Conservation (phyloP, 352 stramenopile species). For the Globisporangium apiculatum region DNA sequence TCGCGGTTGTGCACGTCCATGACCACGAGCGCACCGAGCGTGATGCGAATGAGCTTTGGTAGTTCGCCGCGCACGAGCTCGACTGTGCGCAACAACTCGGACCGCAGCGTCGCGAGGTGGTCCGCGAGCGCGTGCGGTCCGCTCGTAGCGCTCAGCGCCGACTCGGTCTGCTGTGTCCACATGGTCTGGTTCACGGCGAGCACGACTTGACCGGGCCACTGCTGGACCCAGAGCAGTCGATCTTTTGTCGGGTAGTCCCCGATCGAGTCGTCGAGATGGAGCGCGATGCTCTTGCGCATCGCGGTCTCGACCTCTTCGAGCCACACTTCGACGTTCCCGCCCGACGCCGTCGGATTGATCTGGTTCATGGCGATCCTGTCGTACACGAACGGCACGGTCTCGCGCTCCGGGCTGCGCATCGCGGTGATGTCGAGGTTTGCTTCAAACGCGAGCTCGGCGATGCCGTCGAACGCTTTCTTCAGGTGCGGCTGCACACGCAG, state of each 20-base stretch:
- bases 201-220: slow-evolving; percentile 92
- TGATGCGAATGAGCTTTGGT: slow-evolving; percentile 89
- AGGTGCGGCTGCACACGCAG: slow-evolving; percentile 92
- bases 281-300: slow-evolving; percentile 80
- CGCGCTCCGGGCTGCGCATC: slow-evolving; percentile 81
- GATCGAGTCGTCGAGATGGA: slow-evolving; percentile 80
- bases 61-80: slow-evolving; percentile 90
- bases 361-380: slow-evolving; percentile 77
- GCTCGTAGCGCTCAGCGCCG: slow-evolving; percentile 29
- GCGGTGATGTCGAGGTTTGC: slow-evolving; percentile 89
- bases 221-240: slow-evolving; percentile 86
- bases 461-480: slow-evolving; percentile 94
- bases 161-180: slow-evolving; percentile 87
- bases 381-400: slow-evolving; percentile 89
- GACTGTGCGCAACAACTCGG: slow-evolving; percentile 86
- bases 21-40: slow-evolving; percentile 89
- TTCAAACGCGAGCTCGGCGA: slow-evolving; percentile 90
- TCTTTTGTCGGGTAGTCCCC: slow-evolving; percentile 83
- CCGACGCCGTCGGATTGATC: slow-evolving; percentile 92
- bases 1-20: slow-evolving; percentile 95
- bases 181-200: slow-evolving; percentile 90
- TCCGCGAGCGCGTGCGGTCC: slow-evolving; percentile 39
- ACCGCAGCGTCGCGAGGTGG: slow-evolving; percentile 59
- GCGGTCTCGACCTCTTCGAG: slow-evolving; percentile 79
- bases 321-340: slow-evolving; percentile 91